Conservation (phyloP, 345 rosid species). For the Eucalyptus polyanthemos region DNA sequence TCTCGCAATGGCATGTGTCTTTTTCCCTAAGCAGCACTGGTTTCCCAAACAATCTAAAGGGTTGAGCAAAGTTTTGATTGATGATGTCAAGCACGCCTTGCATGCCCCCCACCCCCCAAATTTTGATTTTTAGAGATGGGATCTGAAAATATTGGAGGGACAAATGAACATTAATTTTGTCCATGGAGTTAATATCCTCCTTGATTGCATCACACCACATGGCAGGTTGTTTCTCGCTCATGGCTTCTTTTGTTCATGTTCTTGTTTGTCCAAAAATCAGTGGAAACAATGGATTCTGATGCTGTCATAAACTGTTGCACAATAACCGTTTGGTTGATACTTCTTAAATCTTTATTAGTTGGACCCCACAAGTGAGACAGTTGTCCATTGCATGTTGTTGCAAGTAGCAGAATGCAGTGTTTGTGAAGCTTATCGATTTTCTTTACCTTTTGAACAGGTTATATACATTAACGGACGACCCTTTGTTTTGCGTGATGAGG, state of each 20-base stretch:
- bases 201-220: neutral
- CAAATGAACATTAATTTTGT: neutral
- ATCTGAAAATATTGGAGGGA: neutral
- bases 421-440: neutral
- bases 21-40: neutral
- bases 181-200: neutral
- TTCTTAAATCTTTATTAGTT: neutral
- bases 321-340: neutral
- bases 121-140: neutral
- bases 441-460: slow-evolving; percentile 24
- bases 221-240: neutral
- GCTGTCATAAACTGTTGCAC: neutral
- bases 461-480: slow-evolving; percentile 91
- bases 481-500: slow-evolving; percentile 94
- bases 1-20: neutral
- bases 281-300: neutral
- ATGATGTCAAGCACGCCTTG: neutral
- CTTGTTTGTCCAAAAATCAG: neutral
- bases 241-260: neutral
- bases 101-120: neutral
- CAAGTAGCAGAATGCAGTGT: neutral
- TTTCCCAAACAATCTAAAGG: neutral
- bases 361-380: neutral
- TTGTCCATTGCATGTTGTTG: neutral
- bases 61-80: neutral